Evolutionary conservation across 2,329 filamentous ascomycete species (phyloP), one percentile per base, ranked within the genome.

Genomic region (Macrophomina phaseolina): DNA sequence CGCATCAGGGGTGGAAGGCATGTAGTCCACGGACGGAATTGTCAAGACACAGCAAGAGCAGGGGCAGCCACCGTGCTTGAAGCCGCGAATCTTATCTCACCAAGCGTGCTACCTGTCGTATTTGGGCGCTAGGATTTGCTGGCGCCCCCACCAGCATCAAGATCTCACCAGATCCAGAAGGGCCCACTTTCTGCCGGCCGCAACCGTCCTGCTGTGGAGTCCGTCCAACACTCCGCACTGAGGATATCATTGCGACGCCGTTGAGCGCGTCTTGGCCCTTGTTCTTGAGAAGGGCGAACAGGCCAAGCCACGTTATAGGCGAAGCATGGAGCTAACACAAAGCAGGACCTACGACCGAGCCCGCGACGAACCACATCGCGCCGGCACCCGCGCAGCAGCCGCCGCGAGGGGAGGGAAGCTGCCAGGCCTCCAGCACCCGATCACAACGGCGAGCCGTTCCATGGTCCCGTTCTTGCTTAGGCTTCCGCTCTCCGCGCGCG

Each of bases 391-490:
- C 55, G 23, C 53, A 40, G 23, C 53, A 16, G 18, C 36, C 36
- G 53, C 36, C 23, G 12, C 8, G 12, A 40, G n/a, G 18, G 18
- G 36, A n/a, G 14, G 12, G 28, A 30, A 23, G 2, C 28, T 18
- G 56, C 40, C 56, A 46, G 56, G 56, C 56, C 14, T 48, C 40
- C 40, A 60, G 56, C 40, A 46, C 23, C 56, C 56, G 56, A 30
- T 46, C 38, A 18, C 56, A 60, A 46, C 56, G 56, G 56, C 56
- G 40, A 60, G 56, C 56, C 56, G 40, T 48, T 40, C 56, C 56
- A 60, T 34, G 56, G 40, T 34, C 42, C 56, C 30, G 56, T 46
- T 46, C 40, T 46, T 46, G 40, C 40, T 48, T 48, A 60, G 56
- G 40, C 56, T 60, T 60, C 56, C 56, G 56, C 56, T 45, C 56